Evolutionary conservation across 2,329 filamentous ascomycete species (phyloP), one percentile per base, ranked within the genome.

Genomic region (Calonectria pauciramosa): DNA sequence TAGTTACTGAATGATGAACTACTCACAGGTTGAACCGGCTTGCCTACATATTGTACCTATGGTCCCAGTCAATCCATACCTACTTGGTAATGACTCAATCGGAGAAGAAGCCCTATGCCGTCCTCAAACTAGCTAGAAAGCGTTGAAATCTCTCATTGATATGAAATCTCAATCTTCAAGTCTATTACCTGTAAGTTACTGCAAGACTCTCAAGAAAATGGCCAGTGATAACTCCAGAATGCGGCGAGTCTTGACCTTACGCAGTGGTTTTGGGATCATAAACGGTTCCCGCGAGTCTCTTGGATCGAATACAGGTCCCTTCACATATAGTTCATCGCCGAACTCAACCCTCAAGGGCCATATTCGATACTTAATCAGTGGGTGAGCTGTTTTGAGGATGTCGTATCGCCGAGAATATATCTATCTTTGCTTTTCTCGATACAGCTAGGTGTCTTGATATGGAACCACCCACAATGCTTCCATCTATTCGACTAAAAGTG

Each of bases 341-440:
- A 74, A 77, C 26, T 77, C 77, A n/a, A 65, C 72, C 14, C 71
- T 77, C 13, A 41, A 64, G 4, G 71, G 70, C 0, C 70, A 56
- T 10, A 51, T 73, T n/a, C 60, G 36, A 28, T 54, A 67, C 13
- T 28, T 34, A 13, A 10, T 77, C 10, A 66, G 49, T 6, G 47
- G 78, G 14, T 81, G 85, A 56, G 81, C 83, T 34, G 76, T 87
- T 7, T 86, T 0, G 81, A 86, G 23, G 80, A 86, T 52, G 80
- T 89, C 28, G 72, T 80, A 14, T 80, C 79, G 36, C 84, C 85
- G 5, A 78, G 78, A 14, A 73, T 86, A n/a, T 16, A 87, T 85
- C 2, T 88, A 85, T 70, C 86, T 89, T 76, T 85, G 86, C 49
- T 87, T n/a, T 20, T 20, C 85, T 0, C 75, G 77, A 81, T 84